phyloP scores from a whole-genome alignment of 2,329 filamentous ascomycete genomes.

The Xylariales sp. region DNA sequence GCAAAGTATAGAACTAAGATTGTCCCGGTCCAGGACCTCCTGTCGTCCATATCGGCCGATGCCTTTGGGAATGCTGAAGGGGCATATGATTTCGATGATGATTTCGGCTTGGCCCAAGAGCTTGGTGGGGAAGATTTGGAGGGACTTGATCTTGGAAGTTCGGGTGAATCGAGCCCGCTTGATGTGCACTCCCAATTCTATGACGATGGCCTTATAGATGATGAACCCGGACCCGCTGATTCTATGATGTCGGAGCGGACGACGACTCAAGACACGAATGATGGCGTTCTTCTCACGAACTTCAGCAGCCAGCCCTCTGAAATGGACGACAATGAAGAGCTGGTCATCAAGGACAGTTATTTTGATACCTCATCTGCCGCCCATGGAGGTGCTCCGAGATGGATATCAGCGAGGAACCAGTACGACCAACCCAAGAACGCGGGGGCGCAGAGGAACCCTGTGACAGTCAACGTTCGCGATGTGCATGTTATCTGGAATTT shows the following conservation, averaged over 20 bases:
- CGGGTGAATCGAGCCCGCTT: slow-evolving; percentile 29
- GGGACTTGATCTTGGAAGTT: slow-evolving; percentile 32
- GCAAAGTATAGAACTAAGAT: slow-evolving; percentile 84
- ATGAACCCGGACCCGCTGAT: slow-evolving; percentile 40
- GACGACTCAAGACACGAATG: slow-evolving; percentile 36
- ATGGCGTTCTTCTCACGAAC: slow-evolving; percentile 42
- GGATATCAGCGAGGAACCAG: slow-evolving; percentile 72
- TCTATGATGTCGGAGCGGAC: slow-evolving; percentile 36
- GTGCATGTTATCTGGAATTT: slow-evolving; percentile 96
- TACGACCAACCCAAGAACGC: slow-evolving; percentile 63
- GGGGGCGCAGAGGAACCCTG: slow-evolving; percentile 61
- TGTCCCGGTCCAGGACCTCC: slow-evolving; percentile 79
- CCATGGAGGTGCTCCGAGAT: slow-evolving; percentile 67
- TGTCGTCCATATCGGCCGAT: slow-evolving; percentile 86
- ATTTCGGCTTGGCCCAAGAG: slow-evolving; percentile 52
- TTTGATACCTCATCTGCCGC: slow-evolving; percentile 61
- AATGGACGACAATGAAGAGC: slow-evolving; percentile 53
- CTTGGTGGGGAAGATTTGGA: slow-evolving; percentile 37
- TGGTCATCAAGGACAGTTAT: slow-evolving; percentile 74
- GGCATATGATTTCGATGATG: slow-evolving; percentile 59
- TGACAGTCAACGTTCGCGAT: slow-evolving; percentile 75
- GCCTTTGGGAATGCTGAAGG: slow-evolving; percentile 64
- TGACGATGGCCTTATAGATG: slow-evolving; percentile 35
- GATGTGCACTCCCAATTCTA: slow-evolving; percentile 44
- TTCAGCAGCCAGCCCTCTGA: slow-evolving; percentile 29